Conservation (phyloP, 1,284 basidiomycete species). For the Microstroma glucosiphilum region DNA sequence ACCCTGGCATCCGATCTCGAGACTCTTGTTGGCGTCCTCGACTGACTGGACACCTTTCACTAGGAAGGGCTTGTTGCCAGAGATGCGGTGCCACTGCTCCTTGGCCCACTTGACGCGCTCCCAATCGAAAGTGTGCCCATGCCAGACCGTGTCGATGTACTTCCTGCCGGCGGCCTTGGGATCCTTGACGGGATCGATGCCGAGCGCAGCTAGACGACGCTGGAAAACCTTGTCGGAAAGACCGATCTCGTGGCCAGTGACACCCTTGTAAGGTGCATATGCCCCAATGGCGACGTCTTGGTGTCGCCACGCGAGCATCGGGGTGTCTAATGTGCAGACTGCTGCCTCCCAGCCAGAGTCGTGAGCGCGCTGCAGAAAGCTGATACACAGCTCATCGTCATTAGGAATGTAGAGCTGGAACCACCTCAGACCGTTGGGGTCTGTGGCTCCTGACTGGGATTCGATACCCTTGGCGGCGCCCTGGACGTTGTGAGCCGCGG, state of each 20-base stretch:
- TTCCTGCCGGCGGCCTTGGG: constrained; percentile 51
- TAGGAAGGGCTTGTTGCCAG: constrained; percentile 23
- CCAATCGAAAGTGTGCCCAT: constrained; percentile 61
- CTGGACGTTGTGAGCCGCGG: background rate
- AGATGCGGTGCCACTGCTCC: constrained; percentile 17
- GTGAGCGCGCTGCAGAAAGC: constrained; percentile 63
- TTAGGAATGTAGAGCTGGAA: constrained; percentile 56
- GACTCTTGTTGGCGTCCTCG: constrained; percentile 26
- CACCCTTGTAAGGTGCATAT: constrained; percentile 61
- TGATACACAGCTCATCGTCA: constrained; percentile 61
- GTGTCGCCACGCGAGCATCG: constrained; percentile 32
- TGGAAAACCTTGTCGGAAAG: constrained; percentile 44
- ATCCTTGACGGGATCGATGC: constrained; percentile 49
- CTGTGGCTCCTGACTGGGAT: constrained; percentile 25
- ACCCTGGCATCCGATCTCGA: constrained; percentile 34
- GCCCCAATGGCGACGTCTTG: constrained; percentile 47
- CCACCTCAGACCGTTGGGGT: constrained; percentile 18
- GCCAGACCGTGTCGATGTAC: constrained; percentile 61
- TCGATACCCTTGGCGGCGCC: constrained; percentile 12
- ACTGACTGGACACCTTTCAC: constrained; percentile 43
- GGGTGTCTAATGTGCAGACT: constrained; percentile 53
- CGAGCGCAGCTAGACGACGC: constrained; percentile 25
- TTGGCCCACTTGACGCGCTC: constrained; percentile 58
- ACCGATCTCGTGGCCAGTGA: constrained; percentile 30
- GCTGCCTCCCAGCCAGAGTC: constrained; percentile 62